These are phyloP conservation scores for Fusarium burgessii DNA, from an alignment of 2,329 filamentous ascomycete genomes.

Conservation along the genomic window DNA sequence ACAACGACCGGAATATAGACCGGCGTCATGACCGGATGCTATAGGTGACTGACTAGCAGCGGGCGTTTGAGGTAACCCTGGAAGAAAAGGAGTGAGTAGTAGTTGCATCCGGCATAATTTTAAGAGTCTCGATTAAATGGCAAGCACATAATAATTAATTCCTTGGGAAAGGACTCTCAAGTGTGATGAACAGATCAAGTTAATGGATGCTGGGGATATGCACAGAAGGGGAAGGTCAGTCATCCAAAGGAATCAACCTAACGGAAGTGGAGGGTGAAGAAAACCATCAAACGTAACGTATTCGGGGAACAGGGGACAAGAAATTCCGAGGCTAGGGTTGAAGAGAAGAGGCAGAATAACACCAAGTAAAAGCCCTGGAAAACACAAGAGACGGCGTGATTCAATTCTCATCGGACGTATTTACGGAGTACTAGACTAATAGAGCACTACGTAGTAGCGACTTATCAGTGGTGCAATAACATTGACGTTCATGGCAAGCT, in stretches of 20 bases:
- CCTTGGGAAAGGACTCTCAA: background rate
- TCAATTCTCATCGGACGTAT: background rate
- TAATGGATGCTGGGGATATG: slow-evolving; percentile 15
- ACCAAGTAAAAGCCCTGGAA: slow-evolving; percentile 4
- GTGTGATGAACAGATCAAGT: background rate
- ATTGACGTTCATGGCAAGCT: slow-evolving; percentile 5
- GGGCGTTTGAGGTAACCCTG: slow-evolving; percentile 10
- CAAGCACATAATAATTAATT: background rate
- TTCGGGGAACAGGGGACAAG: slow-evolving; percentile 36
- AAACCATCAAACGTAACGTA: slow-evolving; percentile 8
- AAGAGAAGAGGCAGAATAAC: slow-evolving; percentile 3
- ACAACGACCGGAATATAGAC: slow-evolving; percentile 19
- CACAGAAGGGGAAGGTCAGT: slow-evolving; percentile 37
- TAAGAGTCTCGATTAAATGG: background rate
- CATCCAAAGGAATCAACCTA: slow-evolving; percentile 17
- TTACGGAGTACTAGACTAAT: background rate
- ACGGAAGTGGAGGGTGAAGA: slow-evolving; percentile 8
- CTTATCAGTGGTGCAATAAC: background rate
- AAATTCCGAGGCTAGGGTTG: slow-evolving; percentile 23
- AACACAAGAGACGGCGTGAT: slow-evolving; percentile 1
- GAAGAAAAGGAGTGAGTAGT: slow-evolving; percentile 7
- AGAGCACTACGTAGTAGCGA: background rate
- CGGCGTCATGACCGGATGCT: slow-evolving; percentile 6
- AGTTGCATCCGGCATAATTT: background rate
- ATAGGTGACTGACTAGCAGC: background rate